These are phyloP conservation scores for Grifola frondosa DNA, from an alignment of 1,284 basidiomycete species.

Conservation along the genomic window DNA sequence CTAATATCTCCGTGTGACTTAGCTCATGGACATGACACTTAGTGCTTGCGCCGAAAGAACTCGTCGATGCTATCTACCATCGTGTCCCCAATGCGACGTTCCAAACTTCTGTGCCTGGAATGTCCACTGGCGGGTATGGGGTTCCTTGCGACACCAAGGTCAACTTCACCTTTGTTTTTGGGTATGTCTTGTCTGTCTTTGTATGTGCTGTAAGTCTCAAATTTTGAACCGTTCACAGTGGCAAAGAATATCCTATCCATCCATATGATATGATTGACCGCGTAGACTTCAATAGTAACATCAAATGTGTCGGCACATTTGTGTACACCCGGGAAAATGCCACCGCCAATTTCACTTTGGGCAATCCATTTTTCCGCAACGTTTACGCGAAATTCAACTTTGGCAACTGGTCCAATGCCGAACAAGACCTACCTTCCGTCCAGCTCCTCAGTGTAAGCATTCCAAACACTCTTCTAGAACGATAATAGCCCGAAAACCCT, in stretches of 20 bases:
- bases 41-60: not conserved
- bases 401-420: constrained; percentile 5
- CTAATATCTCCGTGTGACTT: no score
- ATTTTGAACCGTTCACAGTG: no score
- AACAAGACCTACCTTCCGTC: constrained; percentile 7
- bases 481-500: not conserved
- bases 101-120: not conserved
- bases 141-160: constrained; percentile 4
- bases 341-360: constrained; percentile 10
- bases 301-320: constrained; percentile 1
- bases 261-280: constrained; percentile 13
- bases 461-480: not conserved
- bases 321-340: not conserved
- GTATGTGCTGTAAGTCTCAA: no score
- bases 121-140: not conserved
- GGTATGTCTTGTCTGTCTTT: not conserved
- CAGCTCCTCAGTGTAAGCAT: constrained; percentile 15
- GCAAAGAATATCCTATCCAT: constrained; percentile 8
- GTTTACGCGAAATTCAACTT: constrained; percentile 13
- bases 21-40: not conserved
- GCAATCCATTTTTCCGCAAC: constrained; percentile 12
- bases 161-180: constrained; percentile 1
- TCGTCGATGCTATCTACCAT: constrained; percentile 1
- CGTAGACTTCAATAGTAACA: constrained; percentile 1
- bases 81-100: not conserved